These are phyloP conservation scores for Penicillium sp. DNA, from an alignment of 2,329 filamentous ascomycete species.

Conservation along the genomic window DNA sequence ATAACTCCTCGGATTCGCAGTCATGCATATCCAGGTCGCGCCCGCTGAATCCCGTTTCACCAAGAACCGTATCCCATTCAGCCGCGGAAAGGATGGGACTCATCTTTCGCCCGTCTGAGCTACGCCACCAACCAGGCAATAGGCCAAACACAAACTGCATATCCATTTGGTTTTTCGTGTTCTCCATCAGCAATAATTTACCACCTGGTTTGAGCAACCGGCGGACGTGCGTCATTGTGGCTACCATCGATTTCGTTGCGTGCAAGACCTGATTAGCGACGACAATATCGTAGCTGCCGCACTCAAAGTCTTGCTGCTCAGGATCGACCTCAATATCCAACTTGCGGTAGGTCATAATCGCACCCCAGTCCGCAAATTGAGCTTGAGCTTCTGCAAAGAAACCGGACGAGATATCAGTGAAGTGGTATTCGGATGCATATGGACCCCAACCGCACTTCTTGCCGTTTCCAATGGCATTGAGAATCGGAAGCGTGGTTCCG, in stretches of 20 bases:
- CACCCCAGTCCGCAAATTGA: slow-evolving; percentile 5
- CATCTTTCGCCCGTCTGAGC: slow-evolving; percentile 5
- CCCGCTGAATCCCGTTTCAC: slow-evolving; percentile 5
- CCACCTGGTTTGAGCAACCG: slow-evolving; percentile 47
- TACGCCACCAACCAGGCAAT: slow-evolving; percentile 29
- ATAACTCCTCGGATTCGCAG: background rate
- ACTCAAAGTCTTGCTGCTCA: slow-evolving; percentile 37
- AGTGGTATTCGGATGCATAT: slow-evolving; percentile 36
- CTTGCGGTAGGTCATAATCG: slow-evolving; percentile 20
- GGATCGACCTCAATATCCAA: slow-evolving; percentile 38
- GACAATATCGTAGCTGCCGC: slow-evolving; percentile 37
- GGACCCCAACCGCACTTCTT: background rate
- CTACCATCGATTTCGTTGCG: slow-evolving; percentile 31
- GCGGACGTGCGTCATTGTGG: slow-evolving; percentile 34
- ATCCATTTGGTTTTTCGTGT: slow-evolving; percentile 23
- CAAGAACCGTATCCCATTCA: background rate
- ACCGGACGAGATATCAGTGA: slow-evolving; percentile 47
- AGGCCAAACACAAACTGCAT: slow-evolving; percentile 17
- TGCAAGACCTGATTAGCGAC: slow-evolving; percentile 44
- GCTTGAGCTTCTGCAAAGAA: slow-evolving; percentile 39
- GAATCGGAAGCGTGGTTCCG: slow-evolving; percentile 22
- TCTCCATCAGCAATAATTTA: slow-evolving; percentile 46
- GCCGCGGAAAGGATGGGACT: background rate
- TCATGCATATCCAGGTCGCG: slow-evolving; percentile 4
- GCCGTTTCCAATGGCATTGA: slow-evolving; percentile 12